Evolutionary conservation across 225 moss, liverwort and hornwort genomes (phyloP).

Genomic region (Climacium dendroides): DNA sequence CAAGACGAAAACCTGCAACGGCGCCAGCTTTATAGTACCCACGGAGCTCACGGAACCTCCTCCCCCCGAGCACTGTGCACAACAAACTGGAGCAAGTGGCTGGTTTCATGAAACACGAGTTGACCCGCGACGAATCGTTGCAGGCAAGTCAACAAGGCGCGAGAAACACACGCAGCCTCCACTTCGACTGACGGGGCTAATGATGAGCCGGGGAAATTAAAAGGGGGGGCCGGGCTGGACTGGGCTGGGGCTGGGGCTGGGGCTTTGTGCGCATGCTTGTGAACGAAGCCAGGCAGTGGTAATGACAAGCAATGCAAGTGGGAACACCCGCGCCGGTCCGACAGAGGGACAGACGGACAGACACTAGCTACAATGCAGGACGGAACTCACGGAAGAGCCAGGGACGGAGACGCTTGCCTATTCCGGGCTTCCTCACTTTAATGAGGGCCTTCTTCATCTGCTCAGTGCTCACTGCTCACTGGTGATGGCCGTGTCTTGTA

Average conservation of each 20-base stretch:
- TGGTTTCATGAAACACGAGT: conserved; percentile 11
- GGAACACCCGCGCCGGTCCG: not conserved
- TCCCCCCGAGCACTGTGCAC: not conserved
- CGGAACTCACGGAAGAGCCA: too few species aligned
- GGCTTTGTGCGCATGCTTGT: not conserved
- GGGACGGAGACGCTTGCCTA: not conserved
- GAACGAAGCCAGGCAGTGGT: not conserved
- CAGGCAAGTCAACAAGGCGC: conserved; percentile 29
- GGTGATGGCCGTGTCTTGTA: not conserved
- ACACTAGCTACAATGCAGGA: not conserved
- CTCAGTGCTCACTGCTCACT: too few species aligned
- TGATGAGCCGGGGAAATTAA: not conserved
- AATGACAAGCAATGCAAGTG: not conserved
- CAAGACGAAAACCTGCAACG: not conserved
- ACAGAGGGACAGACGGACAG: not conserved
- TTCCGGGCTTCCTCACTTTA: not conserved
- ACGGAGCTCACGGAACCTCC: not conserved
- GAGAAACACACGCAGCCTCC: conserved; percentile 6
- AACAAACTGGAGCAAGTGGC: not conserved
- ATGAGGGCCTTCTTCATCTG: not conserved
- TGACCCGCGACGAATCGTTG: conserved; percentile 16
- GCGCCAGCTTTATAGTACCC: not conserved
- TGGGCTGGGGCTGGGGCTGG: not conserved
- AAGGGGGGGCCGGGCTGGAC: not conserved
- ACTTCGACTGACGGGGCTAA: not conserved